Percentiles rank a stretch among this genome's conserved stretches.
Conservation (phyloP, 2,329 filamentous ascomycete species). For the Ophiostoma piceae region DNA sequence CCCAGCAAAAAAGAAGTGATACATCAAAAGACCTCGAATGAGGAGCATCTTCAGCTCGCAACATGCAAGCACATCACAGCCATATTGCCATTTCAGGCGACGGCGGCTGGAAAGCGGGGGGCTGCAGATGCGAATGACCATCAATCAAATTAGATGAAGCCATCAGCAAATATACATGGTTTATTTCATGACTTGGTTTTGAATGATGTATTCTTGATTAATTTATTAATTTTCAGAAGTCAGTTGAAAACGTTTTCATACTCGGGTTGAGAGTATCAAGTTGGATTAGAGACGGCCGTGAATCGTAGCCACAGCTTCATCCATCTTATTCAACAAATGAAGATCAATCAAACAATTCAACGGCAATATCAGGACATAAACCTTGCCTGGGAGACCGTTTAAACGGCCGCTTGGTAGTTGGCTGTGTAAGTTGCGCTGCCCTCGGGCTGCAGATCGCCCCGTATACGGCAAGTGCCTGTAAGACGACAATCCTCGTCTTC, state of each 20-base stretch:
- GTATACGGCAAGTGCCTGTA: neutral
- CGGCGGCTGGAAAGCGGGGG: neutral
- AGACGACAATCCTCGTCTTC: neutral
- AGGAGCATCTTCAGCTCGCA: neutral
- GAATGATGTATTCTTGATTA: too few relatives aligned
- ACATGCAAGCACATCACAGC: neutral
- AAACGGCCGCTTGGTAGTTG: neutral
- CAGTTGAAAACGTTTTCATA: too few relatives aligned
- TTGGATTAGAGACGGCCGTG: too few relatives aligned
- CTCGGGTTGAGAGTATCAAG: too few relatives aligned
- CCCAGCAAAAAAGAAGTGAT: too few relatives aligned
- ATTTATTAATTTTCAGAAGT: too few relatives aligned
- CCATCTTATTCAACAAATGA: too few relatives aligned
- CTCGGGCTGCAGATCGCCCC: neutral
- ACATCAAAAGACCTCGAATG: neutral
- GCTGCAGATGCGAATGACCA: neutral
- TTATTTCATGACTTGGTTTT: too few relatives aligned
- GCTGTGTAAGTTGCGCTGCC: neutral
- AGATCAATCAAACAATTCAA: neutral
- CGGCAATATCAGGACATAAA: neutral
- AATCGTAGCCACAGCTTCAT: too few relatives aligned
- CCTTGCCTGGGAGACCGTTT: neutral
- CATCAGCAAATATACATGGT: too few relatives aligned
- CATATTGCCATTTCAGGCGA: neutral
- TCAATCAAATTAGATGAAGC: neutral